phyloP scores from a whole-genome alignment of 768 basidiomycete species.

The Mrakia blollopis region DNA sequence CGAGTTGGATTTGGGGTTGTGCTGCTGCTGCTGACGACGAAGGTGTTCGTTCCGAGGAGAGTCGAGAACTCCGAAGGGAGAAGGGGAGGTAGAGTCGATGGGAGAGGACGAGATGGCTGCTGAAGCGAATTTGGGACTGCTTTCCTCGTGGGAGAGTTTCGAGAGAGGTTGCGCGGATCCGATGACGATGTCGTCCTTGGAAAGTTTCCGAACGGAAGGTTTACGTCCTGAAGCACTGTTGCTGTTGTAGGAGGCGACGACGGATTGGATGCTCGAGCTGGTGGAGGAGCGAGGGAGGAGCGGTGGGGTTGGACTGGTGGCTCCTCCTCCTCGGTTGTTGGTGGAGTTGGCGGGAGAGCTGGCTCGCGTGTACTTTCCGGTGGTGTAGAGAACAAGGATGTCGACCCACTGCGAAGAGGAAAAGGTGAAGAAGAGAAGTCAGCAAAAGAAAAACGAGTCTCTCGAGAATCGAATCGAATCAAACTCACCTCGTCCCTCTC shows the following conservation, averaged over 20 bases:
- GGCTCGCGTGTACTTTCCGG: constrained; percentile 52
- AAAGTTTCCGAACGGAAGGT: constrained; percentile 23
- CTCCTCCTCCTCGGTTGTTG: neutral
- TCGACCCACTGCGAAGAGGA: constrained; percentile 64
- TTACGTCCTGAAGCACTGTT: constrained; percentile 25
- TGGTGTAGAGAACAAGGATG: constrained; percentile 80
- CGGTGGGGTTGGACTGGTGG: constrained; percentile 3
- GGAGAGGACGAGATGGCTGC: constrained; percentile 34
- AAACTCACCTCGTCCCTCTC: constrained; percentile 63
- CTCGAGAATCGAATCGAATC: neutral
- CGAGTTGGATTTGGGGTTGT: neutral
- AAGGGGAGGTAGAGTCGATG: neutral
- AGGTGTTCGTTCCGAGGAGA: constrained; percentile 6
- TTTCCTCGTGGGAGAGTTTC: constrained; percentile 54
- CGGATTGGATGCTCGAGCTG: constrained; percentile 44
- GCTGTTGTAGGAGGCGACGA: constrained; percentile 40
- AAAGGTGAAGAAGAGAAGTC: neutral
- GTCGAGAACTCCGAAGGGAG: neutral
- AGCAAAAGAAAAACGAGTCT: neutral
- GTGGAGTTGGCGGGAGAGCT: constrained; percentile 16
- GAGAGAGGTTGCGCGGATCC: constrained; percentile 56
- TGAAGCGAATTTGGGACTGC: constrained; percentile 54
- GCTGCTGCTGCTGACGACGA: neutral
- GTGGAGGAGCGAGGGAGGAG: constrained; percentile 43
- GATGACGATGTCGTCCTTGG: constrained; percentile 58